phyloP scores from a whole-genome alignment of 148 eudicot genomes.

The Limonium bicolor region DNA sequence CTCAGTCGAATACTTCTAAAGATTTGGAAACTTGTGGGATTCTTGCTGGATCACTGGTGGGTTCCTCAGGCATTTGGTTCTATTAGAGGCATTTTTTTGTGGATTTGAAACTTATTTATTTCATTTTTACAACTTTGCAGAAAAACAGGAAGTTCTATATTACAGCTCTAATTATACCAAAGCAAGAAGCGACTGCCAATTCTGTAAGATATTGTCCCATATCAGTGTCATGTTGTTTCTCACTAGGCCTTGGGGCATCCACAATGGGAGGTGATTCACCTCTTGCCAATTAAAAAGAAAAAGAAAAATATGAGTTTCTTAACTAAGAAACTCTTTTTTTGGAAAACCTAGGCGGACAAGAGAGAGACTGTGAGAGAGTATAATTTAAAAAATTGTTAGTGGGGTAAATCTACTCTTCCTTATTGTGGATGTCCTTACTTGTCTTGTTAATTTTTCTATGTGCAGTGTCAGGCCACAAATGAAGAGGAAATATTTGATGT shows the following conservation, averaged over 20 bases:
- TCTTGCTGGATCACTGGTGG: conserved; percentile 91
- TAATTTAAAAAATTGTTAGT: no score
- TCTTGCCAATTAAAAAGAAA: no score
- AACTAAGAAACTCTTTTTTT: no score
- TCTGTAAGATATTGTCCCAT: conserved; percentile 38
- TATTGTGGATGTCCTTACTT: not conserved
- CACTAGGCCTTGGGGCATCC: no score
- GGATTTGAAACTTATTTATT: not conserved
- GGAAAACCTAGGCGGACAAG: no score
- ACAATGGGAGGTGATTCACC: no score
- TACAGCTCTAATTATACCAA: conserved; percentile 83
- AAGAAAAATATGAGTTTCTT: no score
- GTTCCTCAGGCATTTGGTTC: conserved; percentile 14
- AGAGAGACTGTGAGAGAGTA: no score
- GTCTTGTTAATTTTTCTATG: conserved; percentile 10
- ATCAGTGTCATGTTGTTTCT: not conserved
- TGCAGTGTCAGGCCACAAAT: conserved; percentile 89
- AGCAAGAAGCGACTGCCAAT: conserved; percentile 90
- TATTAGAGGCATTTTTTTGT: not conserved
- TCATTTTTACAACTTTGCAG: conserved; percentile 21
- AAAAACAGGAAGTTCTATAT: conserved; percentile 75
- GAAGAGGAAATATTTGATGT: conserved; percentile 99
- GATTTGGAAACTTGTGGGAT: conserved; percentile 93
- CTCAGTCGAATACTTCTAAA: conserved; percentile 70
- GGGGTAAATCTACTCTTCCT: no score